Conservation (phyloP, 2,329 filamentous ascomycete genomes). For the Trichoderma sp. region DNA sequence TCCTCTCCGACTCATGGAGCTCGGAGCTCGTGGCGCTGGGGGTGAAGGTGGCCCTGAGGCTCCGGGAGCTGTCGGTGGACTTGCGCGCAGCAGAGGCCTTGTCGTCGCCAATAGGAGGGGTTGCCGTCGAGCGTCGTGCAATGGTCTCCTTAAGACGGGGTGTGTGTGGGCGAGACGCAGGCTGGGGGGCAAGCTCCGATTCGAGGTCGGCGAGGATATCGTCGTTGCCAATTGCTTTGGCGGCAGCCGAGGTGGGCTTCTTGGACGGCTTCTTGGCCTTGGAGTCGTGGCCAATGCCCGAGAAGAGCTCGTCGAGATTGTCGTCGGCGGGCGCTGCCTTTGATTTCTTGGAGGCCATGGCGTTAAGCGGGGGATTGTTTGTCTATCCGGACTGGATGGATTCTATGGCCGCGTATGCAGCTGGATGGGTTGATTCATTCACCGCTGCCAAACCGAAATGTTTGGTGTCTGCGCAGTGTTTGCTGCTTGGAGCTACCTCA, state of each 20-base stretch:
- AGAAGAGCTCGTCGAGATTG: constrained; percentile 68
- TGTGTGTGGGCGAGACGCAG: constrained; percentile 78
- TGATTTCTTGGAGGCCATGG: constrained; percentile 64
- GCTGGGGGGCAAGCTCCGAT: constrained; percentile 68
- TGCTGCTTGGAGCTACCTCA: neutral
- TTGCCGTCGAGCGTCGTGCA: constrained; percentile 51
- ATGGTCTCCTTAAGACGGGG: constrained; percentile 68
- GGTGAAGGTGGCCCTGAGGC: constrained; percentile 72
- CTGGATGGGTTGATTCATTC: neutral
- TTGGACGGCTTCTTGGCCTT: constrained; percentile 54
- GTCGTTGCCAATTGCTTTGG: constrained; percentile 59
- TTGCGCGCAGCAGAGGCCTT: constrained; percentile 61
- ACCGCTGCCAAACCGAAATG: neutral
- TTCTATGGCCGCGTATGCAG: constrained; percentile 1
- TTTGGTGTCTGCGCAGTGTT: neutral
- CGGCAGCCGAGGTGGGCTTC: constrained; percentile 54
- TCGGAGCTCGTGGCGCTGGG: constrained; percentile 68
- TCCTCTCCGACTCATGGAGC: constrained; percentile 61
- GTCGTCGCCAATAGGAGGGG: constrained; percentile 66
- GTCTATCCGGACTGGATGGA: neutral
- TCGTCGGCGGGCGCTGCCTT: constrained; percentile 62
- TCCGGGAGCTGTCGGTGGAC: constrained; percentile 76
- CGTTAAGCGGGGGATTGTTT: constrained; percentile 28
- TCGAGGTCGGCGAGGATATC: constrained; percentile 90
- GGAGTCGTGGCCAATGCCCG: constrained; percentile 60